phyloP scores from a whole-genome alignment of 2,329 filamentous ascomycete species.

The Penicillium sp. region DNA sequence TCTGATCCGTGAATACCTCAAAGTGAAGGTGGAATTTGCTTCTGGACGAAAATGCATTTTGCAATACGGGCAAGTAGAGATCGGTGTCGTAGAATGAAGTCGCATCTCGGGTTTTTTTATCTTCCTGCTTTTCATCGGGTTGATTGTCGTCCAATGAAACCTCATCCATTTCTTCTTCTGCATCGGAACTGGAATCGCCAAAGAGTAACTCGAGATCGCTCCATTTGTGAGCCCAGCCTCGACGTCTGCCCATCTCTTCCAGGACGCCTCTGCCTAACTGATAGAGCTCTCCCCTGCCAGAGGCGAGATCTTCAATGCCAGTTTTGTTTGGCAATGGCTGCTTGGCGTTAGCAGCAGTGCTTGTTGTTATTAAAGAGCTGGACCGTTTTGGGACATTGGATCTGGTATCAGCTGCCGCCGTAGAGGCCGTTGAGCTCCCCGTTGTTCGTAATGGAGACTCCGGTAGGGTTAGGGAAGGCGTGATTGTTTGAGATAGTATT shows the following conservation, averaged over 20 bases:
- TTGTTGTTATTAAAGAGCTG: slow-evolving; percentile 37
- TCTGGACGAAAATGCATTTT: slow-evolving; percentile 57
- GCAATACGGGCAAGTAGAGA: slow-evolving; percentile 55
- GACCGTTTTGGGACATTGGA: slow-evolving; percentile 33
- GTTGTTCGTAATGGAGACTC: slow-evolving; percentile 32
- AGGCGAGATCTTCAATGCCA: slow-evolving; percentile 77
- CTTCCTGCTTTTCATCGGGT: not conserved
- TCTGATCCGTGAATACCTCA: slow-evolving; percentile 76
- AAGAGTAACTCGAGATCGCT: slow-evolving; percentile 48
- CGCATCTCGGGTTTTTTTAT: not conserved
- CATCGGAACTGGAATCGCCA: slow-evolving; percentile 24
- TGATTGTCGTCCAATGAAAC: slow-evolving; percentile 30
- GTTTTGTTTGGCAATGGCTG: slow-evolving; percentile 32
- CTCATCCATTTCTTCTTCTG: slow-evolving; percentile 30
- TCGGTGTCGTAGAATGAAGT: slow-evolving; percentile 30
- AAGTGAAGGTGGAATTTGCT: slow-evolving; percentile 65
- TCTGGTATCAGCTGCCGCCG: slow-evolving; percentile 21
- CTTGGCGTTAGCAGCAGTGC: slow-evolving; percentile 35
- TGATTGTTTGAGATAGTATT: slow-evolving; percentile 40
- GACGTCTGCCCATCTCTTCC: slow-evolving; percentile 66
- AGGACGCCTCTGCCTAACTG: slow-evolving; percentile 75
- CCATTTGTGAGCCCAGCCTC: slow-evolving; percentile 77
- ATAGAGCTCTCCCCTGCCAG: slow-evolving; percentile 76
- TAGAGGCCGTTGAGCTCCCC: slow-evolving; percentile 20
- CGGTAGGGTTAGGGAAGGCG: slow-evolving; percentile 32